Evolutionary conservation across 2,329 filamentous ascomycete species (phyloP).

Genomic region (Didymella exigua): DNA sequence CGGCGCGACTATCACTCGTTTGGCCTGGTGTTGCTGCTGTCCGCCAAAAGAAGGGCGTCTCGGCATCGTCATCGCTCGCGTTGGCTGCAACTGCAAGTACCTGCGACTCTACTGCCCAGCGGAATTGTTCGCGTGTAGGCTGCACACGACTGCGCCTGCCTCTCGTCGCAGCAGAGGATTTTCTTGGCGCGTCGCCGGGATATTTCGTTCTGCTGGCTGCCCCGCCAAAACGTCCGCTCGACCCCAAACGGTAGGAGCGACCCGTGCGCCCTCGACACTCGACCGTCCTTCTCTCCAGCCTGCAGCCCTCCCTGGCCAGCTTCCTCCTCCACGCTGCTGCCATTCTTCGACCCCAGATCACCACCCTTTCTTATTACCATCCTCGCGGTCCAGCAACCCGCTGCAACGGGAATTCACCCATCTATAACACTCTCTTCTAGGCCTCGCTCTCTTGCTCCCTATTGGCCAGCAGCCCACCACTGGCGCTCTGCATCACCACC

Average conservation of each 20-base stretch:
- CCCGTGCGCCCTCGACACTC: slow-evolving; percentile 19
- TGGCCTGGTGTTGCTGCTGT: slow-evolving; percentile 37
- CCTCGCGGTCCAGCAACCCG: slow-evolving; percentile 12
- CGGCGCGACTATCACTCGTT: slow-evolving; percentile 35
- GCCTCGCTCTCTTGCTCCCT: slow-evolving; percentile 19
- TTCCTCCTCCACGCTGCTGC: slow-evolving; percentile 25
- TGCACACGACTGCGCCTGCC: slow-evolving; percentile 27
- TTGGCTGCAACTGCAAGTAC: slow-evolving; percentile 17
- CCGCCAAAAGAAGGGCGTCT: slow-evolving; percentile 26
- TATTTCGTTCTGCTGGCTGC: slow-evolving; percentile 30
- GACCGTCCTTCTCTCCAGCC: slow-evolving; percentile 13
- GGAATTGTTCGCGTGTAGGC: slow-evolving; percentile 10
- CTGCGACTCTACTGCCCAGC: slow-evolving; percentile 11
- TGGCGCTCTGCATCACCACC: slow-evolving; percentile 36
- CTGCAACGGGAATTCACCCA: slow-evolving; percentile 12
- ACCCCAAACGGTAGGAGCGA: slow-evolving; percentile 29
- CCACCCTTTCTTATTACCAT: slow-evolving; percentile 13
- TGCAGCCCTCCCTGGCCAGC: slow-evolving; percentile 13
- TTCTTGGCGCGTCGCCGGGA: slow-evolving; percentile 24
- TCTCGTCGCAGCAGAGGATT: slow-evolving; percentile 10
- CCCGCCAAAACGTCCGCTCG: slow-evolving; percentile 32
- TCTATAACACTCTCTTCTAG: slow-evolving; percentile 15
- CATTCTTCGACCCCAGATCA: slow-evolving; percentile 18
- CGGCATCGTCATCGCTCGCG: slow-evolving; percentile 21
- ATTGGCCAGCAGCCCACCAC: slow-evolving; percentile 29